These are phyloP conservation scores for Cryoendolithus antarcticus DNA, from an alignment of 2,329 filamentous ascomycete species.

Conservation along the genomic window DNA sequence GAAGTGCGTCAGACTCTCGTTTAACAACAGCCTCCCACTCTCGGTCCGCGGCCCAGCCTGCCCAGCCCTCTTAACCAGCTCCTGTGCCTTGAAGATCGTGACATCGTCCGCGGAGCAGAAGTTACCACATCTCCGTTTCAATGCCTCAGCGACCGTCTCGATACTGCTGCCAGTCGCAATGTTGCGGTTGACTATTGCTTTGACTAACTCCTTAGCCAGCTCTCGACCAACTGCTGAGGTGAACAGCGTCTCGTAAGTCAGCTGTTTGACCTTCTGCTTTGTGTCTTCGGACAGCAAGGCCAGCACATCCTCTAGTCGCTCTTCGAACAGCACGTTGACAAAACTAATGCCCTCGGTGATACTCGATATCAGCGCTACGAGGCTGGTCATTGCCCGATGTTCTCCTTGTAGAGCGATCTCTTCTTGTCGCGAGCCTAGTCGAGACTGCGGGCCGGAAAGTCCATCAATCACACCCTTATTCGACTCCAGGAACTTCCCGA, in stretches of 20 bases:
- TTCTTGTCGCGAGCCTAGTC: slow-evolving; percentile 70
- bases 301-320: slow-evolving; percentile 81
- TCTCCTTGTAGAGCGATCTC: slow-evolving; percentile 88
- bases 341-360: slow-evolving; percentile 97
- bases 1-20: slow-evolving; percentile 81
- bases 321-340: slow-evolving; percentile 86
- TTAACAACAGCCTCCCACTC: slow-evolving; percentile 63
- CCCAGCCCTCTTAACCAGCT: slow-evolving; percentile 77
- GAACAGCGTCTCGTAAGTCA: slow-evolving; percentile 85
- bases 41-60: slow-evolving; percentile 67
- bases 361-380: slow-evolving; percentile 74
- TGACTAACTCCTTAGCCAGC: slow-evolving; percentile 85
- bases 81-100: slow-evolving; percentile 95
- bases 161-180: slow-evolving; percentile 96
- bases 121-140: slow-evolving; percentile 81
- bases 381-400: slow-evolving; percentile 77
- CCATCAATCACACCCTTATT: slow-evolving; percentile 91
- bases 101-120: slow-evolving; percentile 98
- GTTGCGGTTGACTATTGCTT: slow-evolving; percentile 94
- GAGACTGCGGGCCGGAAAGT: slow-evolving; percentile 75
- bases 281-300: slow-evolving; percentile 58
- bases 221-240: slow-evolving; percentile 68
- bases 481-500: slow-evolving; percentile 71
- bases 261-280: slow-evolving; percentile 55
- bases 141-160: slow-evolving; percentile 90